These are phyloP conservation scores for Stenogyne calaminthoides DNA, from an alignment of 305 asterid species.

Conservation along the genomic window DNA sequence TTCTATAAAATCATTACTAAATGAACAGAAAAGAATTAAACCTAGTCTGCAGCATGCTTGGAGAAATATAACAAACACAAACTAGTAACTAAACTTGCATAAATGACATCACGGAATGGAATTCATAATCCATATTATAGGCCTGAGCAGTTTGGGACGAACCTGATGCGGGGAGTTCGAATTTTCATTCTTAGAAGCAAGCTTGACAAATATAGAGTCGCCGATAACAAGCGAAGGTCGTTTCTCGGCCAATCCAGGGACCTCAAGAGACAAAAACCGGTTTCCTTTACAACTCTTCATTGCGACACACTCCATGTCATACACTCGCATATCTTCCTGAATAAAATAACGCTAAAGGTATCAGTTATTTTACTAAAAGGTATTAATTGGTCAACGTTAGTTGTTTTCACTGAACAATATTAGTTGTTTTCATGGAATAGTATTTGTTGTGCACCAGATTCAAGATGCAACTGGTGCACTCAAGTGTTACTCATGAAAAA, in stretches of 20 bases:
- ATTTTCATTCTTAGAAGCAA: constrained; percentile 45
- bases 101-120: constrained; percentile 18
- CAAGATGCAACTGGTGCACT: background rate
- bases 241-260: constrained; percentile 97
- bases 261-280: constrained; percentile 71
- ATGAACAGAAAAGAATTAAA: background rate
- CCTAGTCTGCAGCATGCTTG: constrained; percentile 1
- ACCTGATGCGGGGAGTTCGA: constrained; percentile 58
- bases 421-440: no score
- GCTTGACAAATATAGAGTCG: constrained; percentile 59
- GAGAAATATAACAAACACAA: background rate
- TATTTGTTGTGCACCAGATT: no score
- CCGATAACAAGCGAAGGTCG: constrained; percentile 95
- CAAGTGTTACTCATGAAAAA: background rate
- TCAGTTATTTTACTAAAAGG: no score
- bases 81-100: background rate
- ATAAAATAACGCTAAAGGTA: background rate
- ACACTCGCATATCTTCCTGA: constrained; percentile 84
- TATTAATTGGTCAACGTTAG: no score
- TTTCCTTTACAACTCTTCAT: constrained; percentile 46
- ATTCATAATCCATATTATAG: constrained; percentile 16
- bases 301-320: constrained; percentile 69
- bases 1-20: constrained; percentile 3
- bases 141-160: constrained; percentile 21
- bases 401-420: no score